phyloP scores from a whole-genome alignment of 139 green algal species.

The Tetraselmis chui region DNA sequence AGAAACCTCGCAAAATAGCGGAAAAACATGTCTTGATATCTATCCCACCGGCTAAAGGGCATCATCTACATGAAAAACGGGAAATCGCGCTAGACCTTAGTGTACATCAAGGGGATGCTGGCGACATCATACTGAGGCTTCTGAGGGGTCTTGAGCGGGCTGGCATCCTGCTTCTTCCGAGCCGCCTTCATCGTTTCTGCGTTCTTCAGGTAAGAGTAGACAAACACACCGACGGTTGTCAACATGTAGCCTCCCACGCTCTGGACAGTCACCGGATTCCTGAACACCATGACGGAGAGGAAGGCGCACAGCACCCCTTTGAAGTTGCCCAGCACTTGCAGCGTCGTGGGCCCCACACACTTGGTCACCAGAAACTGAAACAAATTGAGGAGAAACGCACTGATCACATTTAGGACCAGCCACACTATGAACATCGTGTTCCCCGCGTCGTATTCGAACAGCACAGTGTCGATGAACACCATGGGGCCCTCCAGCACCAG shows the following conservation, averaged over 20 bases:
- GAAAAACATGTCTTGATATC: too few relatives aligned
- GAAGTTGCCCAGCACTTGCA: conserved; percentile 18
- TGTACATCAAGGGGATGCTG: too few relatives aligned
- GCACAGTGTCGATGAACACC: conserved; percentile 8
- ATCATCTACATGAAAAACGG: too few relatives aligned
- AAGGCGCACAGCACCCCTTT: conserved; percentile 9
- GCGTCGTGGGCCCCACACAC: not conserved
- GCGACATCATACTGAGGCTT: too few relatives aligned
- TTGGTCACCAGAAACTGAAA: conserved; percentile 13
- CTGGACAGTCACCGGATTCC: conserved; percentile 5
- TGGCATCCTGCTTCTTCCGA: not conserved
- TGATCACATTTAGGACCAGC: conserved; percentile 3
- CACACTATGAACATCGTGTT: conserved; percentile 5
- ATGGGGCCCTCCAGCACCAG: conserved; percentile 4
- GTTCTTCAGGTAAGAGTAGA: conserved; percentile 13
- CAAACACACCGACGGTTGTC: conserved; percentile 6
- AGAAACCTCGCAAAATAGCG: too few relatives aligned
- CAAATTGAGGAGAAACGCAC: conserved; percentile 9
- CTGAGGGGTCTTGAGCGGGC: not conserved
- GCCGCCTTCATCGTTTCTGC: not conserved
- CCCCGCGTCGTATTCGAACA: not conserved
- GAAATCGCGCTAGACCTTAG: too few relatives aligned
- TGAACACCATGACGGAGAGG: conserved; percentile 15
- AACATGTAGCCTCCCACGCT: conserved; percentile 9
- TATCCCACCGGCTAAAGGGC: too few relatives aligned